A percentile compares a stretch with the other conserved stretches of the same genome.
These are phyloP conservation scores for Leptographium lundbergii DNA, from an alignment of 2,329 filamentous ascomycete species.

Conservation along the genomic window DNA sequence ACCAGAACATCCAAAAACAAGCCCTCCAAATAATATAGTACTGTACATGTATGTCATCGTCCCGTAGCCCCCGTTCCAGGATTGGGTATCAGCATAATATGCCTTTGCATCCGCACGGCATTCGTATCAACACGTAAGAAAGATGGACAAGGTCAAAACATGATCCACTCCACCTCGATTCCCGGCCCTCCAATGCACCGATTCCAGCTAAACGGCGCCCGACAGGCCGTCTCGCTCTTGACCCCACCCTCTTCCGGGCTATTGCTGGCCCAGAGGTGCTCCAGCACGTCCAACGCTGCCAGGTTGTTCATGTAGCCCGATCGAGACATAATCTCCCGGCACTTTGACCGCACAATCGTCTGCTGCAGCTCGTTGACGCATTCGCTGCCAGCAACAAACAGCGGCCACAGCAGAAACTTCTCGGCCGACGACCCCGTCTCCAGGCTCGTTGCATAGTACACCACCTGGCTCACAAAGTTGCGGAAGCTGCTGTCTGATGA, in stretches of 20 bases:
- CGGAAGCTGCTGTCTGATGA: conserved; percentile 69
- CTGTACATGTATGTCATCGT: background rate
- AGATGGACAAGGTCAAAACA: conserved; percentile 34
- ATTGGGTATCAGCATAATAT: background rate
- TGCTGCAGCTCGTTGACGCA: conserved; percentile 74
- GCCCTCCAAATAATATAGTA: background rate
- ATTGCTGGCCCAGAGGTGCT: conserved; percentile 58
- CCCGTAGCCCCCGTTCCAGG: background rate
- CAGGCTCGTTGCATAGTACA: conserved; percentile 73
- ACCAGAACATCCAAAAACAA: background rate
- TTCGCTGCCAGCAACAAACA: conserved; percentile 83
- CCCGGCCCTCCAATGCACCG: conserved; percentile 43
- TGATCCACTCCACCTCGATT: conserved; percentile 52
- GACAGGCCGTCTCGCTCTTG: conserved; percentile 25
- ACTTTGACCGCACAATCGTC: conserved; percentile 64
- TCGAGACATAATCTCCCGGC: conserved; percentile 73
- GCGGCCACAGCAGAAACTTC: conserved; percentile 86
- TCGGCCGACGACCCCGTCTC: conserved; percentile 59
- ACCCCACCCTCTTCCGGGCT: conserved; percentile 26
- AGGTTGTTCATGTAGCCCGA: conserved; percentile 92
- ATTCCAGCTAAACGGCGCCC: conserved; percentile 45
- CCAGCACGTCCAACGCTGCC: conserved; percentile 70
- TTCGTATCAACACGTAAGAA: background rate
- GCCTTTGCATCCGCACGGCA: background rate
- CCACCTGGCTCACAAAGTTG: conserved; percentile 65